phyloP scores from a whole-genome alignment of 2,329 filamentous ascomycete species.

The Parastagonospora avenae region DNA sequence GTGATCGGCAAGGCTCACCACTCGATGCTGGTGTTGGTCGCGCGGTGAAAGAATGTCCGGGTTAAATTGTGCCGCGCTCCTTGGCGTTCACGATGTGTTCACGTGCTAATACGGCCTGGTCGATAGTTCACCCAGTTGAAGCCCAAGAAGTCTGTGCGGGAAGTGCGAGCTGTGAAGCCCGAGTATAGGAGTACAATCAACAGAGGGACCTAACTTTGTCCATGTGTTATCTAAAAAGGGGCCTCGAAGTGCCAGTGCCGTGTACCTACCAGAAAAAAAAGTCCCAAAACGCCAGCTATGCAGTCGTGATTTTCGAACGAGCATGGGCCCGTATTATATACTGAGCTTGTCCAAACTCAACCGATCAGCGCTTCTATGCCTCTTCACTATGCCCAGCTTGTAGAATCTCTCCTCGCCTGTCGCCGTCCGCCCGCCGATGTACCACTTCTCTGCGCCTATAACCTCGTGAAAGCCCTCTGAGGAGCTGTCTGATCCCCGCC shows the following conservation, averaged over 20 bases:
- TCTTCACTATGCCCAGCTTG: conserved; percentile 75
- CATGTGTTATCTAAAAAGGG: conserved; percentile 16
- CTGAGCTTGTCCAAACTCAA: conserved; percentile 77
- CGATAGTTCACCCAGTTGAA: conserved; percentile 1
- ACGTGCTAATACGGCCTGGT: conserved; percentile 6
- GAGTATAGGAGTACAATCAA: conserved; percentile 13
- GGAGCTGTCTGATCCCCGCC: conserved; percentile 75
- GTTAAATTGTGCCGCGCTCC: conserved; percentile 3
- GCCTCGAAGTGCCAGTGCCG: conserved; percentile 5
- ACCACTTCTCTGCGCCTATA: conserved; percentile 76
- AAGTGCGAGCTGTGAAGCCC: conserved; percentile 15
- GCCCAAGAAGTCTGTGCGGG: not conserved
- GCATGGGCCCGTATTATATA: conserved; percentile 56
- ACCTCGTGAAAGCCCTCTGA: conserved; percentile 78
- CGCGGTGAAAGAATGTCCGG: conserved; percentile 4
- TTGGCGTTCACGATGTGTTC: conserved; percentile 6
- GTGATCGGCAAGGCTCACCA: conserved; percentile 2
- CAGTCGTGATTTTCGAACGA: conserved; percentile 15
- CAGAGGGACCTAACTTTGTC: conserved; percentile 1
- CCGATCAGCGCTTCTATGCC: conserved; percentile 74
- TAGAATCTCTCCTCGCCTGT: conserved; percentile 81
- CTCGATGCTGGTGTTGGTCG: not conserved
- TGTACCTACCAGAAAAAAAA: conserved; percentile 12
- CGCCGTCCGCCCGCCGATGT: conserved; percentile 77
- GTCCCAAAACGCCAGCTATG: conserved; percentile 38